These are phyloP conservation scores for Solanum ossicruentum DNA, from an alignment of 257 asterid species.

Conservation along the genomic window DNA sequence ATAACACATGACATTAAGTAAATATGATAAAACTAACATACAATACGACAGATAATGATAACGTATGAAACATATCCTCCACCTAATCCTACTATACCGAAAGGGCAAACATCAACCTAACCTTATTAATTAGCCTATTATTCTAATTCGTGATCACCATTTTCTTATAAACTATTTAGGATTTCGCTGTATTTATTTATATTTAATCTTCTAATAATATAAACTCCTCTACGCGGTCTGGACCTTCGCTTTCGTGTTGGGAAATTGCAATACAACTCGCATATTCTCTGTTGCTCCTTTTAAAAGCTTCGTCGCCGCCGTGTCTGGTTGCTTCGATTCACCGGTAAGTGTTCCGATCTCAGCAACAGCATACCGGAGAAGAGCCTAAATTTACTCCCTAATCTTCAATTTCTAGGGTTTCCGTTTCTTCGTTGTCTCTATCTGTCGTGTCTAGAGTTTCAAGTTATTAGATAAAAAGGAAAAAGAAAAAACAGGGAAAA, in stretches of 20 bases:
- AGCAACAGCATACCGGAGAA: neutral
- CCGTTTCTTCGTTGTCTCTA: neutral
- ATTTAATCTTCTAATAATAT: too few relatives aligned
- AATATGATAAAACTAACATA: too few relatives aligned
- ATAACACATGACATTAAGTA: too few relatives aligned
- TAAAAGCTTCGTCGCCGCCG: conserved; percentile 6
- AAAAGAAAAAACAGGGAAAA: neutral
- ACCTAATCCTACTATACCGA: too few relatives aligned
- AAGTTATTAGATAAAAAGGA: neutral
- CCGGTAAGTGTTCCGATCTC: conserved; percentile 1
- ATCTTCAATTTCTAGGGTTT: neutral
- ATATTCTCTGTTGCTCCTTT: conserved; percentile 10
- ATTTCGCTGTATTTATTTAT: too few relatives aligned
- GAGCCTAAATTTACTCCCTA: neutral
- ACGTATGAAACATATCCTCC: too few relatives aligned
- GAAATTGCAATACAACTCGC: neutral
- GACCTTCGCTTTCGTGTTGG: neutral
- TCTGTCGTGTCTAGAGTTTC: neutral
- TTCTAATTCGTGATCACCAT: too few relatives aligned
- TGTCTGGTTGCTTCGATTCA: neutral
- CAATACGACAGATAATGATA: too few relatives aligned
- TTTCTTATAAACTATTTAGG: too few relatives aligned
- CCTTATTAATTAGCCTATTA: too few relatives aligned
- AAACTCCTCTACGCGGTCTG: neutral
- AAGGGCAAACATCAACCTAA: too few relatives aligned